Base-by-base conservation (phyloP, 768 basidiomycete species). In the Mycena vulgaris region DNA sequence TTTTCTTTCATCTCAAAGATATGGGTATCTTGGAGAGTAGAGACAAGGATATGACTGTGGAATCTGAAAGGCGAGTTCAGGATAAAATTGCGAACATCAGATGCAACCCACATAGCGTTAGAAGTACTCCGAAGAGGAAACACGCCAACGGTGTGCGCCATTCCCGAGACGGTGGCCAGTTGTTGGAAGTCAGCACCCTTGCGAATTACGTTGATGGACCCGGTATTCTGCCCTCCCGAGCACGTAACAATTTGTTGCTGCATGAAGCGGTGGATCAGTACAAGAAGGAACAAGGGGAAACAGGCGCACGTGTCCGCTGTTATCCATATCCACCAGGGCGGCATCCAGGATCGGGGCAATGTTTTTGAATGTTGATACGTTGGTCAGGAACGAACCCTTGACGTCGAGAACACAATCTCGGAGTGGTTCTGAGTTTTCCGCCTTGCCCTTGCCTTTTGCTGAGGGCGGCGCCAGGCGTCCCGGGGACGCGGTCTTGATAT, bases 281-380 rank as follows among this genome's bases (percentile, higher is more conserved):
- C 30, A 25, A 61, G 40, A n/a, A 27, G 25, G 3, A 42, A 33
- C 0, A 39, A n/a, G 14, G 17, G 23, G 51, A 14, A 13, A 28
- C 21, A 35, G 8, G 75, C 85, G 35, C 69, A 93, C 92, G 84
- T 94, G 91, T 17, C 91, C 90, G 74, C 87, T 91, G 2, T 86
- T 86, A 63, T 95, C 94, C 3, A 83, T 80, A 78, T 96, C 94
- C 7, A 90, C 91, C 25, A 95, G 77, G n/a, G 89, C 83, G 16
- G 93, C 93, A 76, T 98, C 96, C 66, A 90, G 76, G 49, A 97
- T 93, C 0, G 96, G 96, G 0, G 92, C 94, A 70, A 97, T 86
- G 73, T 95, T 96, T 68, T 88, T 88, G 78, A 87, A 93, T 10
- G 82, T 85, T 37, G 93, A 87, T 25, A 95, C 70, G 11, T 93